These are phyloP conservation scores for Meyerozyma guilliermondii DNA, from an alignment of 1,139 yeast genomes.

Conservation along the genomic window DNA sequence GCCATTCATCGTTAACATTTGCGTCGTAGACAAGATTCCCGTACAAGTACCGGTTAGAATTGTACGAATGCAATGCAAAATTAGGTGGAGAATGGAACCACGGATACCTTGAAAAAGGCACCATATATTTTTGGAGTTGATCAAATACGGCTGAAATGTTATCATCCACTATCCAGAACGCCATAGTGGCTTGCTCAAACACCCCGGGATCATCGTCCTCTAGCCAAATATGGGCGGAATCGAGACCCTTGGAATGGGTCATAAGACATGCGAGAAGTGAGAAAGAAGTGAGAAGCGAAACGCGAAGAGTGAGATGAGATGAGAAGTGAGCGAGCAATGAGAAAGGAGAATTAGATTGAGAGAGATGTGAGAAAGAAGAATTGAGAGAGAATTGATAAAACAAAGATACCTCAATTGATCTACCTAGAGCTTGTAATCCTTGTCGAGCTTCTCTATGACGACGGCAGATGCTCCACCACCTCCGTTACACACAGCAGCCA, in stretches of 20 bases:
- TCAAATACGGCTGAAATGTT: background rate
- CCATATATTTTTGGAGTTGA: background rate
- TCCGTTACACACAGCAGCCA: constrained; percentile 96
- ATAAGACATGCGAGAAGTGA: background rate
- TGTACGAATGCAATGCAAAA: background rate
- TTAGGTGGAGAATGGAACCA: background rate
- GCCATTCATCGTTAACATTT: constrained; percentile 1
- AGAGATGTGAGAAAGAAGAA: constrained; percentile 1
- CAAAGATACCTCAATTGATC: too few relatives aligned
- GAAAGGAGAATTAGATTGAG: background rate
- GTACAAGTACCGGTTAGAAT: background rate
- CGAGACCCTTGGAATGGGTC: constrained; percentile 2
- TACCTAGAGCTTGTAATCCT: constrained; percentile 19
- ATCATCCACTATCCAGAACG: constrained; percentile 1
- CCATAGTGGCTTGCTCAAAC: background rate
- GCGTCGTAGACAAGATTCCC: background rate
- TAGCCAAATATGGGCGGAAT: constrained; percentile 3
- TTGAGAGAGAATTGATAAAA: background rate
- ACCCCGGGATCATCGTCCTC: background rate
- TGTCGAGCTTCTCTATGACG: constrained; percentile 52
- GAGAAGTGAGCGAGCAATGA: background rate
- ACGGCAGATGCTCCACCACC: constrained; percentile 92
- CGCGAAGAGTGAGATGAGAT: background rate
- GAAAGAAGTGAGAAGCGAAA: background rate
- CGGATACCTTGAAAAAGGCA: background rate